Base-by-base conservation (phyloP, 2,329 filamentous ascomycete genomes). In the Trichophyton equinum region DNA sequence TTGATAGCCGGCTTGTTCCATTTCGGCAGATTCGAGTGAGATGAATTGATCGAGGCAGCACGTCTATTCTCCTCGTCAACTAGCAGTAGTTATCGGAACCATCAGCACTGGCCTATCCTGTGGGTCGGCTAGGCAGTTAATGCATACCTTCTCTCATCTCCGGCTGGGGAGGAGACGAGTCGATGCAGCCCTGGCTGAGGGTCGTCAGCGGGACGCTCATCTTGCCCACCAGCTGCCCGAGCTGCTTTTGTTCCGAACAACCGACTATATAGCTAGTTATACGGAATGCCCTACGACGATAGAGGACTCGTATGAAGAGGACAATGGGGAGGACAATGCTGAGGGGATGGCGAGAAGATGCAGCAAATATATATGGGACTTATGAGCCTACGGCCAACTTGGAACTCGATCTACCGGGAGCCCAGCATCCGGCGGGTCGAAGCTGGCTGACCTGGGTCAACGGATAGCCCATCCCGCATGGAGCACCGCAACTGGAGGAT, bases 1-100 rank as follows among this genome's bases (percentile, higher is more conserved):
- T 86, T 88, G 47, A 77, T 75, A 7, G 73, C 70, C 0, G 85
- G 80, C n/a, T 75, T 72, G 67, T 88, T 88, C 87, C 86, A 89
- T 71, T 71, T 75, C 67, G 86, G 81, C 15, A 76, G 30, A 46
- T 38, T n/a, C 15, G 33, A 38, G n/a, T 40, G 33, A 8, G 55
- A 57, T n/a, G 38, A 57, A 57, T n/a, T 15, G 22, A 57, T 57
- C 30, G 55, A 57, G 18, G 55, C 18, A 20, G 33, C 25, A 25
- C n/a, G 9, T 40, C 55, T 40, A 30, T 20, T 20, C 18, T 4
- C 55, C 20, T 38, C 55, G 30, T 57, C 55, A n/a, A 40, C 18
- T 53, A 15, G 11, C 13, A 13, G 49, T 6, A 27, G 25, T 27
- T 27, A 9, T 30, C 1, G 49, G 18, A 25, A 27, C 22, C 4